phyloP scores from a whole-genome alignment of 306 rosid species.

The Cucumis hystrix region DNA sequence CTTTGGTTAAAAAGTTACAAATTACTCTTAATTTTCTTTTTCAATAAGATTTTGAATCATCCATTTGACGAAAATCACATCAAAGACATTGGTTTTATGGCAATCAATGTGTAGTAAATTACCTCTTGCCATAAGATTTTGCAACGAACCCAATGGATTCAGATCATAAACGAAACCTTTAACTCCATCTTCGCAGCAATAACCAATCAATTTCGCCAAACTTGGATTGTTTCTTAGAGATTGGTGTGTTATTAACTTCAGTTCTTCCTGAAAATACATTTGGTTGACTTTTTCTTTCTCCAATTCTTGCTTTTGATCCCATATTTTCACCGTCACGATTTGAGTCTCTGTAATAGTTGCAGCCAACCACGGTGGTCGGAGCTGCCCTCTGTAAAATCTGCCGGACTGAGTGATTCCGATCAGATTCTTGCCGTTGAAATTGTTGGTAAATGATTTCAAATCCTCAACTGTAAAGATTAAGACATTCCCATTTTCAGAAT shows the following conservation, averaged over 20 bases:
- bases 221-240: constrained; percentile 22
- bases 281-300: constrained; percentile 7
- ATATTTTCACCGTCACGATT: constrained; percentile 32
- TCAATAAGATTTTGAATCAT: too few relatives aligned
- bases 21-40: too few relatives aligned
- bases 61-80: neutral
- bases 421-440: constrained; percentile 27
- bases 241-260: constrained; percentile 32
- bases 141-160: constrained; percentile 34
- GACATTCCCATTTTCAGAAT: constrained; percentile 15
- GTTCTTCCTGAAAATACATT: constrained; percentile 30
- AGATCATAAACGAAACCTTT: constrained; percentile 51
- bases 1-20: too few relatives aligned
- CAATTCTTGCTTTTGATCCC: constrained; percentile 25
- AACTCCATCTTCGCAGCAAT: constrained; percentile 37
- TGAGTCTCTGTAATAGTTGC: constrained; percentile 6
- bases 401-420: constrained; percentile 37
- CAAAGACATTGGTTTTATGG: neutral
- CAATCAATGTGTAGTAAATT: neutral
- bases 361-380: constrained; percentile 5
- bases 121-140: constrained; percentile 36
- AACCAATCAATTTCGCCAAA: constrained; percentile 37
- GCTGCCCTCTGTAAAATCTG: constrained; percentile 34
- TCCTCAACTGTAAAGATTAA: constrained; percentile 28
- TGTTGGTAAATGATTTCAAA: constrained; percentile 29